Percentiles rank a stretch among this genome's conserved stretches.
Evolutionary conservation across 805 yeast species (phyloP).

Genomic region (Wickerhamomyces silvicola): DNA sequence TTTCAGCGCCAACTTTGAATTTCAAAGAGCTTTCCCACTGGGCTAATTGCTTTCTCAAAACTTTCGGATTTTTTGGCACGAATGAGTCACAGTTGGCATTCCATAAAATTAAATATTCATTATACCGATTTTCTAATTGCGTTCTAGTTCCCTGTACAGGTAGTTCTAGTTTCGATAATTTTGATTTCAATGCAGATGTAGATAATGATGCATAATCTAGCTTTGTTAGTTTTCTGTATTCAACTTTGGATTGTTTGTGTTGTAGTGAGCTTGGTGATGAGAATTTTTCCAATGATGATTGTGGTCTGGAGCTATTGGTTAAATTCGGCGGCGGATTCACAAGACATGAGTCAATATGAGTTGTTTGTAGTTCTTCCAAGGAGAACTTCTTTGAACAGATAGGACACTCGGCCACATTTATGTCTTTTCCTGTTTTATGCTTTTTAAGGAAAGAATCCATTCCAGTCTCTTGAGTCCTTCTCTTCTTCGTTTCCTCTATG

Average conservation of each 20-base stretch:
- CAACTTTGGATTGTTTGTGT: slow-evolving; percentile 22
- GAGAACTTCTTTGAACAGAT: slow-evolving; percentile 50
- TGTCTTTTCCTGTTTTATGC: slow-evolving; percentile 10
- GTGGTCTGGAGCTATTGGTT: no score
- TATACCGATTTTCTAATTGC: slow-evolving; percentile 63
- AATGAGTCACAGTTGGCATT: slow-evolving; percentile 76
- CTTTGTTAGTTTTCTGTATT: slow-evolving; percentile 46
- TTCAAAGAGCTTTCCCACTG: slow-evolving; percentile 55
- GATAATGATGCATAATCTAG: slow-evolving; percentile 57
- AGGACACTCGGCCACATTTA: slow-evolving; percentile 51
- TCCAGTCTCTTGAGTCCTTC: slow-evolving; percentile 9
- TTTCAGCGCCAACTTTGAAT: slow-evolving; percentile 6
- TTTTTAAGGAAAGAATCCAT: slow-evolving; percentile 15
- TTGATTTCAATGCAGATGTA: slow-evolving; percentile 54
- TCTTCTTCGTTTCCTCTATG: slow-evolving; percentile 21
- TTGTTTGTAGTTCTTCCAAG: slow-evolving; percentile 42
- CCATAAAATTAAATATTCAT: slow-evolving; percentile 69
- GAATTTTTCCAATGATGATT: slow-evolving; percentile 24
- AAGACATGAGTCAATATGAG: slow-evolving; percentile 56
- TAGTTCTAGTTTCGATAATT: slow-evolving; percentile 46
- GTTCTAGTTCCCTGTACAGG: slow-evolving; percentile 57
- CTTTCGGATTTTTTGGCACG: slow-evolving; percentile 51
- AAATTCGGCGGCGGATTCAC: slow-evolving; percentile 24
- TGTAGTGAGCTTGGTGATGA: slow-evolving; percentile 17
- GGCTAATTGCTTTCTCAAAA: slow-evolving; percentile 46